Evolutionary conservation across 2,329 filamentous ascomycete genomes (phyloP), one percentile per base, ranked within the genome.

Genomic region (Tolypocladium cylindrosporum): DNA sequence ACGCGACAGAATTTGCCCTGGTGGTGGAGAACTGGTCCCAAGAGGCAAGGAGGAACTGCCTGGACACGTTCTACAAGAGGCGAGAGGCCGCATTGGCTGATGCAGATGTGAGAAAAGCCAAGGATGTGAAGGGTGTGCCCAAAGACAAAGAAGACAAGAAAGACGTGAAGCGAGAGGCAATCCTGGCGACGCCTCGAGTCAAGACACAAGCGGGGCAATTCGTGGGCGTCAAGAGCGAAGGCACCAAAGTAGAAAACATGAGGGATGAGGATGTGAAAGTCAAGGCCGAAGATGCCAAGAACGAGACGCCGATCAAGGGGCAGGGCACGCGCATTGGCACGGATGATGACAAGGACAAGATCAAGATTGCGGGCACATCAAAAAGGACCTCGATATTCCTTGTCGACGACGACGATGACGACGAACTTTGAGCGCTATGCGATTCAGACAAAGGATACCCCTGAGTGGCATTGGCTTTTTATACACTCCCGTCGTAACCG

Each of bases 11-110:
- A 61, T 97, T 97, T 78, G 94, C 92, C 4, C 76, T 97, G 42
- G 85, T 91, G 16, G 92, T 97, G 3, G 94, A 97, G 72, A 83
- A 86, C 16, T 95, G 91, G 90, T 95, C 89, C 52, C 89, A 93
- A 70, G 89, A 88, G 67, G 81, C 94, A 74, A 77, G 93, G 66
- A 81, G 89, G 61, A 85, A 87, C 63, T 92, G 85, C 71, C 75
- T 97, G 34, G 89, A 95, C 58, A 77, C 76, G 3, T 97, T 96
- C 72, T 97, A 97, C 76, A 75, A 77, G 61, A 79, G 78, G 64
- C 79, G 92, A 62, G 80, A 84, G 67, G 79, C 80, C 60, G 75
- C 75, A 24, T 58, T 51, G 24, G 58, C 63, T 7, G 54, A 39
- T 3, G 59, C 60, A 24, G 54, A 40, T 14, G 51, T 55, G 19